Evolutionary conservation across 2,329 filamentous ascomycete genomes (phyloP), one percentile per base, ranked within the genome.

Genomic region (Helotiales sp.): DNA sequence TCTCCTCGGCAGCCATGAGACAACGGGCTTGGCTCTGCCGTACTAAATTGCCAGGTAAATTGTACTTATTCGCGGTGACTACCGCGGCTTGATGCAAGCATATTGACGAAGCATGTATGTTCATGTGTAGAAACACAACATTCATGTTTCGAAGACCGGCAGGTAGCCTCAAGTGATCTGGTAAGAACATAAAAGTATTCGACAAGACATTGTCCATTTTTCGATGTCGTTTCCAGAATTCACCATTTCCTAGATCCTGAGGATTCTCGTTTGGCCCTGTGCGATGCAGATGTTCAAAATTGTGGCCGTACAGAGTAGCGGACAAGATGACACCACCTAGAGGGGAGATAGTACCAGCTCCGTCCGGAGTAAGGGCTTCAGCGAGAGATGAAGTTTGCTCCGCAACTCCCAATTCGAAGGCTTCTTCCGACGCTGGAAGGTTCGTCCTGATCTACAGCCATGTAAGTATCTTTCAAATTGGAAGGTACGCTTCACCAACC

Each of bases 11-110:
- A 13, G 95, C 91, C 32, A 92, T 90, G 57, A 91, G 86, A 71
- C 93, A 89, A 61, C 93, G 86, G 30, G 88, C 84, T 71, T 92
- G 88, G 75, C 92, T 94, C 64, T 90, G 86, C 15, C 88, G 86
- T 65, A 89, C 88, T 30, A 96, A 85, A 32, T 85, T 83, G 0
- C 85, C 81, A 0, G 89, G 85, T 62, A 96, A 80, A 1, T 86
- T 84, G 75, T 94, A 85, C 74, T 89, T 90, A 64, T 93, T 90
- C 0, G 91, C 91, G 75, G 92, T 94, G 79, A 94, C 93, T 8
- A 96, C 89, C 1, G 94, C 93, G 1, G 93, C 92, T 78, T 96
- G 93, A 75, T 97, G 94, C 5, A 97, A 83, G 77, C 93, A 96
- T 62, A 97, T 97, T 8, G 91, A 87, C 1, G 92, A 91, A 0